These are phyloP conservation scores for Juglanconis juglandina DNA, from an alignment of 2,329 filamentous ascomycete species.

Conservation along the genomic window DNA sequence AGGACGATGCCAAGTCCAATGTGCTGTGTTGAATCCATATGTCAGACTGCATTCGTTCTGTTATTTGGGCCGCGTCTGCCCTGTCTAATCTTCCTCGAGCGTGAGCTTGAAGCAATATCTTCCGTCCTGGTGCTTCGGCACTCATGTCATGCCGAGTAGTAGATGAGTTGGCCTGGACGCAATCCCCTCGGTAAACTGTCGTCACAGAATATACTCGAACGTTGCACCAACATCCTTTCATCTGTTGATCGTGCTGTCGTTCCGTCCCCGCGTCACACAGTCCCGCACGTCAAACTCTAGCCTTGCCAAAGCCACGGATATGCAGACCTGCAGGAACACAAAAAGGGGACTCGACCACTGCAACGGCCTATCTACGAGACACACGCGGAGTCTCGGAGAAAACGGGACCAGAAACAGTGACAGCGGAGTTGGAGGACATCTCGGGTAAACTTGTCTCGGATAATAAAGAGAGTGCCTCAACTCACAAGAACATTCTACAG, in stretches of 20 bases:
- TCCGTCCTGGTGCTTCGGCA: not conserved
- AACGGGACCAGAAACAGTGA: not conserved
- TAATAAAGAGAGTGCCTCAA: slow-evolving; percentile 15
- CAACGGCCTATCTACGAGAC: not conserved
- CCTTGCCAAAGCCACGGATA: not conserved
- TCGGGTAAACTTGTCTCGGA: slow-evolving; percentile 7
- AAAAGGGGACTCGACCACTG: not conserved
- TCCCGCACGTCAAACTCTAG: slow-evolving; percentile 1
- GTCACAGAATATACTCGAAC: not conserved
- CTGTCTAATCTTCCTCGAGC: too few relatives aligned
- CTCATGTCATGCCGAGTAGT: too few relatives aligned
- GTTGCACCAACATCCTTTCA: slow-evolving; percentile 10
- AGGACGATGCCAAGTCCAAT: not conserved
- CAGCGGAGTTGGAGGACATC: not conserved
- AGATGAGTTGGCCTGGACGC: too few relatives aligned
- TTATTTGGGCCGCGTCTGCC: too few relatives aligned
- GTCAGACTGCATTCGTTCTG: too few relatives aligned
- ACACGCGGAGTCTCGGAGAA: not conserved
- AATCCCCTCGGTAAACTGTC: not conserved
- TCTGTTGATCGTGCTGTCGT: slow-evolving; percentile 3
- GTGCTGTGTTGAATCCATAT: not conserved
- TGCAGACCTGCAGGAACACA: not conserved
- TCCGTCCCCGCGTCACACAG: slow-evolving; percentile 9
- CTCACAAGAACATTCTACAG: slow-evolving; percentile 22
- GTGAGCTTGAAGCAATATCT: not conserved